These are phyloP conservation scores for Oxytropis ochrocephala DNA, from an alignment of 306 rosid genomes.

Conservation along the genomic window DNA sequence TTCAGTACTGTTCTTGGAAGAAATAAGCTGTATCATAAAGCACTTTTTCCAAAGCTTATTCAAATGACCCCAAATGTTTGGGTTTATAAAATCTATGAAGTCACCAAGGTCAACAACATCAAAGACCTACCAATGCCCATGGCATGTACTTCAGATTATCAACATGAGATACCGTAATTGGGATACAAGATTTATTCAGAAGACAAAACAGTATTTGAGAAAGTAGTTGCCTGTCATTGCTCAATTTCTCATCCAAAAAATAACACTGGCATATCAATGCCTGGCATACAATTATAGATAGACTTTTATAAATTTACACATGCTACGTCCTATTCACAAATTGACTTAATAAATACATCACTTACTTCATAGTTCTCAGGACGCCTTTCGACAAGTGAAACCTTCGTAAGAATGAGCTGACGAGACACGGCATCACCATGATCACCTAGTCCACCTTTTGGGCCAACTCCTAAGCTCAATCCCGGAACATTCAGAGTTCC, in stretches of 20 bases:
- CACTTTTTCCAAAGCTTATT: neutral
- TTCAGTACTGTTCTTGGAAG: neutral
- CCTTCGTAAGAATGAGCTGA: conserved; percentile 93
- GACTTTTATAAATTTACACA: neutral
- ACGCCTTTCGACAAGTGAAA: conserved; percentile 95
- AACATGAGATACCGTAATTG: neutral
- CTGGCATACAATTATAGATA: neutral
- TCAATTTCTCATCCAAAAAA: neutral
- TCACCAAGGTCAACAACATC: neutral
- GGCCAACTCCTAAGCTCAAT: conserved; percentile 89
- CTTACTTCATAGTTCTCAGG: conserved; percentile 99
- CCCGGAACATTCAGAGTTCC: conserved; percentile 94
- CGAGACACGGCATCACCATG: conserved; percentile 96
- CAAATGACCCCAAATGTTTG: neutral
- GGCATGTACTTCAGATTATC: neutral
- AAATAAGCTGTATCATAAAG: neutral
- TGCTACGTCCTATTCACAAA: neutral
- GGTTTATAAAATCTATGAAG: neutral
- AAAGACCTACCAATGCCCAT: neutral
- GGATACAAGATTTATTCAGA: neutral
- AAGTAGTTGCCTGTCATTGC: neutral
- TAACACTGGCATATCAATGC: neutral
- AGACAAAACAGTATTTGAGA: neutral
- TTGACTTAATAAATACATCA: conserved; percentile 36
- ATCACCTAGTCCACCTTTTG: conserved; percentile 98